Conservation (phyloP, 2,329 filamentous ascomycete species). For the Acarospora socialis region DNA sequence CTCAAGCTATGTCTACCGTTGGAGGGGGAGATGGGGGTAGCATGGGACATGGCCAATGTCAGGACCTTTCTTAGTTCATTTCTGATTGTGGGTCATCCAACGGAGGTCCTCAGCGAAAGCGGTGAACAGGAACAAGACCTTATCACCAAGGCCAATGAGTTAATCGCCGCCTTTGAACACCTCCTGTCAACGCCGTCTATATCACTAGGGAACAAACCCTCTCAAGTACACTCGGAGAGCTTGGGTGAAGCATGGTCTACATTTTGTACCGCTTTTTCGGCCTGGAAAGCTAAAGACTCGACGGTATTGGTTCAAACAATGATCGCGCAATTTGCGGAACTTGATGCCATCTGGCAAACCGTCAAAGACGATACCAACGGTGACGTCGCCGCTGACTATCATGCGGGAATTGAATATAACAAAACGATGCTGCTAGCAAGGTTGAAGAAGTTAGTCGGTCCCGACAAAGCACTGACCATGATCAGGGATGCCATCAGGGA, state of each 20-base stretch:
- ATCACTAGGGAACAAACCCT: not conserved
- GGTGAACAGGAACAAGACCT: constrained; percentile 49
- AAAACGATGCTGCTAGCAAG: constrained; percentile 48
- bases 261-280: constrained; percentile 48
- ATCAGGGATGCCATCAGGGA: constrained; percentile 47
- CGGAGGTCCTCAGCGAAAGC: constrained; percentile 44
- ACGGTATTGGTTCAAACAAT: constrained; percentile 50
- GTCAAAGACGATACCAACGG: constrained; percentile 49
- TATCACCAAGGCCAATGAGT: constrained; percentile 44
- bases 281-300: constrained; percentile 51
- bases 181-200: constrained; percentile 4
- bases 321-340: constrained; percentile 50
- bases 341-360: constrained; percentile 53
- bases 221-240: constrained; percentile 20
- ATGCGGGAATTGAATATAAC: constrained; percentile 50
- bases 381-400: constrained; percentile 48
- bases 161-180: constrained; percentile 42
- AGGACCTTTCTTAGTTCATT: constrained; percentile 50
- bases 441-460: constrained; percentile 47
- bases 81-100: constrained; percentile 46
- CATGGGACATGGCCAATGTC: constrained; percentile 37
- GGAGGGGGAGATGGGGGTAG: constrained; percentile 34
- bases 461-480: constrained; percentile 44
- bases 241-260: constrained; percentile 43
- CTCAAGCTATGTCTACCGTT: constrained; percentile 42